Evolutionary conservation across 208 protist genomes (phyloP).

Genomic region (Angomonas deanei): DNA sequence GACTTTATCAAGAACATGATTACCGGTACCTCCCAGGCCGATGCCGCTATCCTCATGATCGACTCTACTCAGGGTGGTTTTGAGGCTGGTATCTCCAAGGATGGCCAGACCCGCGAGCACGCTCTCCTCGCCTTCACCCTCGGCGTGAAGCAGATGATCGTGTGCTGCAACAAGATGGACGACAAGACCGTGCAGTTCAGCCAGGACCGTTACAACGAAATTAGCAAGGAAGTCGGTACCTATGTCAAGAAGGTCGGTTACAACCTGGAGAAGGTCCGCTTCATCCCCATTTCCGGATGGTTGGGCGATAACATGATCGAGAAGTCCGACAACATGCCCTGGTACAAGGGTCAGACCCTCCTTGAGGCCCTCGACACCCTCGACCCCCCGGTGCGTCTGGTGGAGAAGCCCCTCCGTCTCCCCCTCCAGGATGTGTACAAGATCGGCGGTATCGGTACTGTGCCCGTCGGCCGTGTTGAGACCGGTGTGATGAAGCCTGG

Average conservation of each 20-base stretch:
- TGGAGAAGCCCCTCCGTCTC: constrained; percentile 94
- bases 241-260: constrained; percentile 92
- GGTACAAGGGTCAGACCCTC: constrained; percentile 91
- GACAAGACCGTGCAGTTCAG: constrained; percentile 86
- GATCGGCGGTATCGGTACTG: constrained; percentile 83
- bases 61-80: constrained; percentile 84
- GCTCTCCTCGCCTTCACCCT: constrained; percentile 85
- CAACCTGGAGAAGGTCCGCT: constrained; percentile 88
- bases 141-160: constrained; percentile 89
- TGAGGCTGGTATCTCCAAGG: constrained; percentile 91
- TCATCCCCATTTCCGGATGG: constrained; percentile 95
- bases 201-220: constrained; percentile 88
- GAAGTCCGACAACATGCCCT: constrained; percentile 87
- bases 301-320: constrained; percentile 94
- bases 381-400: constrained; percentile 77
- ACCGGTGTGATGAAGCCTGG: constrained; percentile 48
- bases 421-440: constrained; percentile 97
- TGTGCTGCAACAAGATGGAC: constrained; percentile 90
- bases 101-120: constrained; percentile 92
- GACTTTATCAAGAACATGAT: constrained; percentile 95
- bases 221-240: constrained; percentile 59
- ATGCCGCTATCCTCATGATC: constrained; percentile 86
- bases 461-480: constrained; percentile 60
- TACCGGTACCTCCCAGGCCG: constrained; percentile 89
- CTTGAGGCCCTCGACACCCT: constrained; percentile 89